Conservation (phyloP, 805 yeast genomes). For the Maudiozyma saulgeensis region DNA sequence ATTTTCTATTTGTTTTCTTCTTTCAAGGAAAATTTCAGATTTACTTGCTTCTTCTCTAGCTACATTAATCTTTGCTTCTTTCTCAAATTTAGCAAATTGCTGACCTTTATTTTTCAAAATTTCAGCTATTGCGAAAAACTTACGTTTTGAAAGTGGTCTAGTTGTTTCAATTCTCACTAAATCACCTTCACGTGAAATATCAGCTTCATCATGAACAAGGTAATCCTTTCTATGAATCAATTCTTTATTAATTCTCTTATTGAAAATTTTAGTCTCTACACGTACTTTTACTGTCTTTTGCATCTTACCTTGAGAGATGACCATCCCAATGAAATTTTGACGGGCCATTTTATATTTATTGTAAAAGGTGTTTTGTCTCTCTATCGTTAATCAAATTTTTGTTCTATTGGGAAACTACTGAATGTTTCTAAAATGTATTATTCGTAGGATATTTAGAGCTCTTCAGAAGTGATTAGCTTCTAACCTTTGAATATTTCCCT, state of each 20-base stretch:
- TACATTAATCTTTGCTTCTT: slow-evolving; percentile 60
- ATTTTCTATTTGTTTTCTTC: slow-evolving; percentile 33
- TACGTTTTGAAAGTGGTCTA: slow-evolving; percentile 73
- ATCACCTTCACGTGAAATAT: slow-evolving; percentile 89
- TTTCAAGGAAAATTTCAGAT: slow-evolving; percentile 44
- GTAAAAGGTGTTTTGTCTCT: too few relatives aligned
- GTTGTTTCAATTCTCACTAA: slow-evolving; percentile 85
- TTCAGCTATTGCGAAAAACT: slow-evolving; percentile 86
- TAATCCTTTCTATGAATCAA: slow-evolving; percentile 71
- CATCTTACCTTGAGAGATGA: slow-evolving; percentile 94
- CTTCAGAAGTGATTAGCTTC: too few relatives aligned
- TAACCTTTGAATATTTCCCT: too few relatives aligned
- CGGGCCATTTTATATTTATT: slow-evolving; percentile 51
- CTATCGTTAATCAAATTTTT: too few relatives aligned
- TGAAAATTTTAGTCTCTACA: slow-evolving; percentile 67
- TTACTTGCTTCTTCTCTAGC: slow-evolving; percentile 53
- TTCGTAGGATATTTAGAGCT: background rate
- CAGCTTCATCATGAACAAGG: slow-evolving; percentile 88
- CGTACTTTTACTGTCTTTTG: slow-evolving; percentile 89
- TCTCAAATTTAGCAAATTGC: slow-evolving; percentile 73
- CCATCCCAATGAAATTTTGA: slow-evolving; percentile 86
- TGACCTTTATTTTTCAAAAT: slow-evolving; percentile 84
- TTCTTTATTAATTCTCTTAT: slow-evolving; percentile 64
- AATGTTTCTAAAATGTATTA: background rate
- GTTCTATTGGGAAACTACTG: background rate